Percentiles rank a stretch among this genome's conserved stretches.
These are phyloP conservation scores for Rhodotorula sp. DNA, from an alignment of 1,284 basidiomycete species.

Conservation along the genomic window DNA sequence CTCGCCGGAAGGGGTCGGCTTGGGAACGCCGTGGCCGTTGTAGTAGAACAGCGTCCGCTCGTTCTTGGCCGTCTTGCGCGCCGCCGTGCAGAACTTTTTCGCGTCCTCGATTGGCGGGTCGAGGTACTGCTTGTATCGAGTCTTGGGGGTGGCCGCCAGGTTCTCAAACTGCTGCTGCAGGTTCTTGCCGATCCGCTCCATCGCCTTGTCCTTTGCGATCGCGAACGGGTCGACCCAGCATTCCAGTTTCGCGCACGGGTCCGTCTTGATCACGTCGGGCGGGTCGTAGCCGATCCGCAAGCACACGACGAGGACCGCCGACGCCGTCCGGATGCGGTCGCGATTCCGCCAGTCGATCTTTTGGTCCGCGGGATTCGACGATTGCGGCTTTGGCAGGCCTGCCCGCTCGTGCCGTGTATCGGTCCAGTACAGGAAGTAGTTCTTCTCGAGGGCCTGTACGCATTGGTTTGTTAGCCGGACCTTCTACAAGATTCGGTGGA, in stretches of 20 bases:
- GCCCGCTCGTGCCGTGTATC: constrained; percentile 42
- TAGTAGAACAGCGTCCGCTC: constrained; percentile 97
- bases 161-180: constrained; percentile 95
- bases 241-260: constrained; percentile 90
- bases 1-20: constrained; percentile 92
- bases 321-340: constrained; percentile 61
- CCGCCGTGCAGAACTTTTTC: constrained; percentile 78
- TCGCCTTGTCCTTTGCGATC: constrained; percentile 68
- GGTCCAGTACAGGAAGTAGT: constrained; percentile 46
- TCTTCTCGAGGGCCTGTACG: constrained; percentile 43
- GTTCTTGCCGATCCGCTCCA: constrained; percentile 67
- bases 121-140: constrained; percentile 62
- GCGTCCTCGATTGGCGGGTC: constrained; percentile 95
- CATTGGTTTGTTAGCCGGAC: too few relatives aligned
- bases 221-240: constrained; percentile 96
- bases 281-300: constrained; percentile 97
- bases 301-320: constrained; percentile 90
- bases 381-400: constrained; percentile 34
- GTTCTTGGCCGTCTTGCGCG: constrained; percentile 85
- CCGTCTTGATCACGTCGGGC: constrained; percentile 95
- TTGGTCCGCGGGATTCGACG: constrained; percentile 32
- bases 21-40: constrained; percentile 97
- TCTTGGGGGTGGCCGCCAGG: constrained; percentile 81
- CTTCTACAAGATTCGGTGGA: fast-evolving
- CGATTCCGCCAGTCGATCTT: constrained; percentile 42